Conservation (phyloP, 2,329 filamentous ascomycete species). For the Alternaria brassicicola region DNA sequence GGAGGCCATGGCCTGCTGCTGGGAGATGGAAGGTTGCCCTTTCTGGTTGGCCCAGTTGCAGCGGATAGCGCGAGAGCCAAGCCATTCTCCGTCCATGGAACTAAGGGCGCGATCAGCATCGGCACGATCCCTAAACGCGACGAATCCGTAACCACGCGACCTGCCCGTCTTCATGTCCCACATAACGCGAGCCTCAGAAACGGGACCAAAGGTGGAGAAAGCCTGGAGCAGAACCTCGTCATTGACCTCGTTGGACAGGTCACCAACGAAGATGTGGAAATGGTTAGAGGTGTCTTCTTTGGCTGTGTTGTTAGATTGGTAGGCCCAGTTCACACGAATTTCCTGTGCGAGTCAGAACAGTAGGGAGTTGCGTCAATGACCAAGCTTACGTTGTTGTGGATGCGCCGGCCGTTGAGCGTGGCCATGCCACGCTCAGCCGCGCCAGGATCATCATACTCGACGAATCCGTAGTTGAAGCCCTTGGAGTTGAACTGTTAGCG, state of each 20-base stretch:
- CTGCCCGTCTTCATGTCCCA: constrained; percentile 99
- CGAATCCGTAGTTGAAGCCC: constrained; percentile 98
- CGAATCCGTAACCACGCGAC: constrained; percentile 96
- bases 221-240: constrained; percentile 92
- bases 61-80: constrained; percentile 95
- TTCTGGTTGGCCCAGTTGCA: constrained; percentile 99
- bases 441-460: constrained; percentile 97
- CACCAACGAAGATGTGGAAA: constrained; percentile 98
- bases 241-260: constrained; percentile 97
- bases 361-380: not conserved
- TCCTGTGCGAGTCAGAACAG: constrained; percentile 65
- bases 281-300: constrained; percentile 99
- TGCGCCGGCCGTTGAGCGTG: constrained; percentile 91
- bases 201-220: constrained; percentile 92
- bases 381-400: constrained; percentile 85
- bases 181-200: constrained; percentile 98
- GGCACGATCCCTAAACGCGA: constrained; percentile 90
- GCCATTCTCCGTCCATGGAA: constrained; percentile 99
- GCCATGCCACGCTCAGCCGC: constrained; percentile 97
- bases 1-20: constrained; percentile 94
- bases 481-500: constrained; percentile 57
- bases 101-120: constrained; percentile 96
- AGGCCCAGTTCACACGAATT: constrained; percentile 99
- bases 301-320: constrained; percentile 90
- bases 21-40: constrained; percentile 97